These are phyloP conservation scores for Fraxinus albicans DNA, from an alignment of 305 asterid genomes.

Conservation along the genomic window DNA sequence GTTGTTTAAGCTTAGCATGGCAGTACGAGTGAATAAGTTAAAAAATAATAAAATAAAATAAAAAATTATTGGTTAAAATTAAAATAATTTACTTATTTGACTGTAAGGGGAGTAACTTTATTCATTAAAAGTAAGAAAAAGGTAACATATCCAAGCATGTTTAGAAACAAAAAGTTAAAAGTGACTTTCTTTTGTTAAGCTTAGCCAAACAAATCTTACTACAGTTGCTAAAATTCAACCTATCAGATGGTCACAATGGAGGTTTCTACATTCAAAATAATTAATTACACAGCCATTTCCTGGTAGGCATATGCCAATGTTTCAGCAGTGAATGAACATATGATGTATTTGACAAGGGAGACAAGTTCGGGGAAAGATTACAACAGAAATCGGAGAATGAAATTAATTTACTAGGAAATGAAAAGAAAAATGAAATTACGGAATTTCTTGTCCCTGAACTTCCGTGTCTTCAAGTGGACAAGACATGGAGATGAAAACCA, in stretches of 20 bases:
- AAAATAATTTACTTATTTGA: background rate
- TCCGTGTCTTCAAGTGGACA: background rate
- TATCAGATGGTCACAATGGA: background rate
- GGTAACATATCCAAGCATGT: background rate
- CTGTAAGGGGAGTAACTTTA: background rate
- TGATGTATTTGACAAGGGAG: background rate
- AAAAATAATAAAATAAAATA: background rate
- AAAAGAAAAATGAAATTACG: background rate
- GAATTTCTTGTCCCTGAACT: background rate
- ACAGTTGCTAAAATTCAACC: background rate
- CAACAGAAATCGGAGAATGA: background rate
- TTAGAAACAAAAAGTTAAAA: background rate
- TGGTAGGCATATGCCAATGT: background rate
- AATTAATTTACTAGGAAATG: background rate
- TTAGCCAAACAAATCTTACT: background rate
- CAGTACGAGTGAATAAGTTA: background rate
- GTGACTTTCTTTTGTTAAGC: background rate
- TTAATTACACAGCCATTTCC: background rate
- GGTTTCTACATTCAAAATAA: constrained; percentile 4
- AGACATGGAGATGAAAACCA: background rate
- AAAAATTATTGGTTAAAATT: background rate
- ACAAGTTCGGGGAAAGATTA: background rate
- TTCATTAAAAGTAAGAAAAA: background rate
- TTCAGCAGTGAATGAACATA: background rate
- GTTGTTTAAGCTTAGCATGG: background rate